A percentile compares a stretch with the other conserved stretches of the same genome.
Evolutionary conservation across 495 filamentous ascomycete species (phyloP).

Genomic region (Parathielavia appendiculata): DNA sequence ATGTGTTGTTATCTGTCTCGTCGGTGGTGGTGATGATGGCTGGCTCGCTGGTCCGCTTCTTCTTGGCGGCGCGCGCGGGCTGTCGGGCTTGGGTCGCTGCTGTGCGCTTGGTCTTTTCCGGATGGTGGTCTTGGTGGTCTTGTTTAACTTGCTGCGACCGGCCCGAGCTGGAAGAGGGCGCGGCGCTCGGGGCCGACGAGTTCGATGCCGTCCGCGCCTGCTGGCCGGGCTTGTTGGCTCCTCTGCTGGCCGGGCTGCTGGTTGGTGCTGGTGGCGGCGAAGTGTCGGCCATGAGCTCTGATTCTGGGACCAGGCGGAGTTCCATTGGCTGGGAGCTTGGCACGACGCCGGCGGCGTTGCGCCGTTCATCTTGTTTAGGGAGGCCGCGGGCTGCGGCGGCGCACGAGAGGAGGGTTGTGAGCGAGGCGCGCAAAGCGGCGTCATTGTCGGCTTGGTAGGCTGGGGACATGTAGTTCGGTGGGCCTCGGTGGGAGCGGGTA

Average conservation of each 20-base stretch:
- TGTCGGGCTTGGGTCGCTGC: constrained; percentile 34
- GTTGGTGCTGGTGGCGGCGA: constrained; percentile 25
- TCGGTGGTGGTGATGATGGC: constrained; percentile 1
- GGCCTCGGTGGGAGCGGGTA: constrained; percentile 43
- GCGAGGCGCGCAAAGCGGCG: constrained; percentile 81
- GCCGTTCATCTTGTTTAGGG: constrained; percentile 53
- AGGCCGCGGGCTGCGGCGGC: constrained; percentile 82
- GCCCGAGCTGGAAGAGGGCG: constrained; percentile 30
- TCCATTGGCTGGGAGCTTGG: constrained; percentile 49
- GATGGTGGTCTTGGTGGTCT: constrained; percentile 43
- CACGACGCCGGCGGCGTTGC: constrained; percentile 33
- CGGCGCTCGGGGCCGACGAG: constrained; percentile 31
- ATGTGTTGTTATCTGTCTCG: not conserved
- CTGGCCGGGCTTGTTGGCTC: not conserved
- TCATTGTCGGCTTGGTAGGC: constrained; percentile 83
- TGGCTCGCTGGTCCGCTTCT: constrained; percentile 42
- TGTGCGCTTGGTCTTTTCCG: constrained; percentile 49
- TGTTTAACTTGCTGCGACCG: constrained; percentile 7
- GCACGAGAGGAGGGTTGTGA: constrained; percentile 91
- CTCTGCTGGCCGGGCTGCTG: constrained; percentile 21
- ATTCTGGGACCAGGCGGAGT: constrained; percentile 68
- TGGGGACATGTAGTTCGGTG: constrained; percentile 63
- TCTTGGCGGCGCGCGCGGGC: constrained; percentile 46
- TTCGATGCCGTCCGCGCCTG: constrained; percentile 29
- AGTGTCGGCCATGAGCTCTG: constrained; percentile 54